phyloP scores from a whole-genome alignment of 208 protist genomes.

The Trypanosoma cruzi region DNA sequence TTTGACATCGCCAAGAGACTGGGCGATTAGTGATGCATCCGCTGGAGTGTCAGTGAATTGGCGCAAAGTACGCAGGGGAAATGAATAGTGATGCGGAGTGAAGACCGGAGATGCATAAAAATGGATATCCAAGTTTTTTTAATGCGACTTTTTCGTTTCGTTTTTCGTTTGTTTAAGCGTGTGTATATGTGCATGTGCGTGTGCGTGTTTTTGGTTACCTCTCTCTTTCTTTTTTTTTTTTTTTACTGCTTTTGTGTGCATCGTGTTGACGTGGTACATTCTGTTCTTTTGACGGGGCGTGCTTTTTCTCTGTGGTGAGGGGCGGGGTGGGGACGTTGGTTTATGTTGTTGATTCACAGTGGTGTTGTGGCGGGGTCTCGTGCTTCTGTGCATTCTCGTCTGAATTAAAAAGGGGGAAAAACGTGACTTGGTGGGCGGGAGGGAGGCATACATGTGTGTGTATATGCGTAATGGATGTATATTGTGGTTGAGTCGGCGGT shows the following conservation, averaged over 20 bases:
- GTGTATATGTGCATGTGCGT: not conserved
- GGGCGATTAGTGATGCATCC: not conserved
- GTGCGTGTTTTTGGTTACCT: not conserved
- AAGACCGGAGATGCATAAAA: not conserved
- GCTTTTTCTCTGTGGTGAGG: too few relatives aligned
- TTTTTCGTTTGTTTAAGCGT: not conserved
- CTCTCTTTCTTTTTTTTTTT: conserved; percentile 26
- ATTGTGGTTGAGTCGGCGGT: too few relatives aligned
- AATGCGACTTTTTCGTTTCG: not conserved
- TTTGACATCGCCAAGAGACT: not conserved
- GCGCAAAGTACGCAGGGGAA: conserved; percentile 10
- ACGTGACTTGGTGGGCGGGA: too few relatives aligned
- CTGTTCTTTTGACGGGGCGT: not conserved
- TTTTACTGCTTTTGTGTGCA: not conserved
- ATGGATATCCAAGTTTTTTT: not conserved
- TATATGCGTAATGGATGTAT: too few relatives aligned
- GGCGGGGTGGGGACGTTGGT: too few relatives aligned
- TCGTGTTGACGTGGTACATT: not conserved
- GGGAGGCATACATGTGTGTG: too few relatives aligned
- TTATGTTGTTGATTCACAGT: too few relatives aligned
- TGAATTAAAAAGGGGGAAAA: too few relatives aligned
- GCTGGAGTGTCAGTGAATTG: not conserved
- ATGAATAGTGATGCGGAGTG: not conserved
- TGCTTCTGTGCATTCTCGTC: too few relatives aligned
- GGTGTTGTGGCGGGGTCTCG: too few relatives aligned